phyloP scores from a whole-genome alignment of 2,329 filamentous ascomycete species.

The Tolypocladium endophyticum region DNA sequence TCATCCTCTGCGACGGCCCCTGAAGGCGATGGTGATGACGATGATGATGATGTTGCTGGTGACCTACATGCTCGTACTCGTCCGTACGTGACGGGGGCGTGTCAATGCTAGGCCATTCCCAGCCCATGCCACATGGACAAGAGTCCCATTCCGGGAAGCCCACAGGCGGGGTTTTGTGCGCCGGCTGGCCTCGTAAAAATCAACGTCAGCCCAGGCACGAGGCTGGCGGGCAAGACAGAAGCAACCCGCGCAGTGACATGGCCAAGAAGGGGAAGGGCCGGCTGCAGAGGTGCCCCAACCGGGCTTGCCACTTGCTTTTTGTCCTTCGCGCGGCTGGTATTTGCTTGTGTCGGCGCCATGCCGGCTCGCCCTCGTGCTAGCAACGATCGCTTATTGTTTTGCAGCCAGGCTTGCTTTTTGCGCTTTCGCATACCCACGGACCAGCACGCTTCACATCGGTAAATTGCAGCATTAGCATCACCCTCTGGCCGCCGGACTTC shows the following conservation, averaged over 20 bases:
- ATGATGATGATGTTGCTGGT: neutral
- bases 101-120: neutral
- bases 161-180: neutral
- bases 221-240: neutral
- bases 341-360: neutral
- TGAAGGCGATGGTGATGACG: neutral
- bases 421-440: neutral
- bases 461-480: neutral
- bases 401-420: neutral
- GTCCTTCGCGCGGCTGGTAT: neutral
- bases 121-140: neutral
- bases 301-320: neutral
- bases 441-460: neutral
- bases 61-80: neutral
- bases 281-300: neutral
- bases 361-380: neutral
- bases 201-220: neutral
- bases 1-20: no score
- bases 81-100: neutral
- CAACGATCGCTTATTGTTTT: neutral
- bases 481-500: neutral
- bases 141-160: neutral
- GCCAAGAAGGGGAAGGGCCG: neutral
- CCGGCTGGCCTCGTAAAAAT: neutral
- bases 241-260: neutral